Evolutionary conservation across 306 rosid species (phyloP), one percentile per base, ranked within the genome.

Genomic region (Cicer judaicum): DNA sequence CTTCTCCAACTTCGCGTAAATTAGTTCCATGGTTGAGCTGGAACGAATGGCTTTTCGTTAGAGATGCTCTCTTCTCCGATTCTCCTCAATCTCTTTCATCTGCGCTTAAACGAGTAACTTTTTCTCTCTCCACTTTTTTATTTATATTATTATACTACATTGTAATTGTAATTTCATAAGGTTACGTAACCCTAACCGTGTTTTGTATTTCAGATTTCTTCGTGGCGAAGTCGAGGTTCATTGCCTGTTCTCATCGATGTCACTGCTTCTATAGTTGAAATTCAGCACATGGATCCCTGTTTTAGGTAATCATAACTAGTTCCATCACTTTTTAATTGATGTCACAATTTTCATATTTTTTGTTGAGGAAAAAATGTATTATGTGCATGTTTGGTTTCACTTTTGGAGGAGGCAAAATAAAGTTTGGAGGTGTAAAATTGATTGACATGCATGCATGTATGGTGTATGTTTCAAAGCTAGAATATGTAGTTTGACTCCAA

Each of bases 11-110:
- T 63, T 53, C 80, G 7, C 84, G 71, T 29, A 95, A 80, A 80
- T 74, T 92, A 78, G 99, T 95, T 15, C 93, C 99, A 2, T 95
- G 99, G 99, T 84, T 92, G 68, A 82, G 82, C 67, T 95, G 99
- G 98, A 86, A 82, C 38, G 99, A 95, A 59, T 95, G 99, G 99
- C 79, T 81, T 67, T 85, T 88, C 79, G 98, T 95, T 42, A 79
- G 80, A 38, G 59, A 83, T 13, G 39, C 90, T 75, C 89, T 95
- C 57, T 92, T 95, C 87, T 89, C 96, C 0, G 13, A 78, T n/a
- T 92, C 95, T 10, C 77, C 82, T 2, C 77, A 84, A 38, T 68
- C 94, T 38, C 73, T 94, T 39, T 84, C 89, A 68, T 78, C 87
- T 8, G 96, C 97, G 70, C 87, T 89, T 53, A 80, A 43, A 47